Evolutionary conservation across 768 basidiomycete species (phyloP), one percentile per base, ranked within the genome.

Genomic region (Pleurotus platypus): DNA sequence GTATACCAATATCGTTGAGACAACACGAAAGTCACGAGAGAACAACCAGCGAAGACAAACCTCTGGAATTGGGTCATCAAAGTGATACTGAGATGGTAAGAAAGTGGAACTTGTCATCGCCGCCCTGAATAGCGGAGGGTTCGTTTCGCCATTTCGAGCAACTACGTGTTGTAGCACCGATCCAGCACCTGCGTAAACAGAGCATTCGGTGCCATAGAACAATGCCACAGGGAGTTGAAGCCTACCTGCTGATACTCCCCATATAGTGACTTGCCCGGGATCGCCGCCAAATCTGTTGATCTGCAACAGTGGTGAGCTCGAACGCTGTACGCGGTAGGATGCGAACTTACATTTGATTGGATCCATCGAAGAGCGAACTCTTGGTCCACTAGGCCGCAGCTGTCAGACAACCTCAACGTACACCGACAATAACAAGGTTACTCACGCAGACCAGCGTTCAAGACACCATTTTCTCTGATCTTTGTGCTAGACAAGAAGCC

Each of bases 361-460:
- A 56, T 45, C 55, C 55, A 56, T 13, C 5, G n/a, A 11, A 56
- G 43, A 2, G 55, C 55, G 43, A 46, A 39, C 2, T 56, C 43
- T 37, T 46, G 42, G 18, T 56, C 55, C 13, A 56, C 55, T 56
- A 18, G 1, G n/a, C 6, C 5, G 1, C 27, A 18, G 4, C 7
- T 9, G 9, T 53, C n/a, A 49, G 22, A 8, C 9, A 22, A 7
- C 16, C 6, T 6, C 11, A 15, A 16, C 43, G 11, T 24, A 46
- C 27, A 22, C 22, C 13, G 1, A n/a, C 43, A n/a, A 57, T 27
- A n/a, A 8, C 5, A 42, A 43, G 16, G 27, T 15, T 22, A 70
- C 77, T 50, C 57, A 81, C 81, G 64, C 47, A 83, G 60, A 16
- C 80, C 81, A 15, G 75, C 78, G 46, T 82, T 83, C 56, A 80